phyloP scores from a whole-genome alignment of 805 yeast genomes.

The Pichia occidentalis region DNA sequence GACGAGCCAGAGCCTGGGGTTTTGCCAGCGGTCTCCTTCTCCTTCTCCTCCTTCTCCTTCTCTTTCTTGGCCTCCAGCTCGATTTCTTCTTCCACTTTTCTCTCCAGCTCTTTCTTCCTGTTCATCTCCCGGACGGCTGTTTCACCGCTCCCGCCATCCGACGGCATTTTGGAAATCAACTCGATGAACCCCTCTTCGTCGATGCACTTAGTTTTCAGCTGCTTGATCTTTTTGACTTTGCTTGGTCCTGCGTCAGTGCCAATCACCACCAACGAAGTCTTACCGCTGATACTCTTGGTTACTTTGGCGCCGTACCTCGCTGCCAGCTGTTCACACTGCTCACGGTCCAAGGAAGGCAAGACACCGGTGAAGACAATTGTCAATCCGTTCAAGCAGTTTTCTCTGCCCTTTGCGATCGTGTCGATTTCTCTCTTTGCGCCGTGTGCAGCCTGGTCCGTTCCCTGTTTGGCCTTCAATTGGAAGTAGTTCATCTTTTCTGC shows the following conservation, averaged over 20 bases:
- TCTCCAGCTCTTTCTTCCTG: conserved; percentile 66
- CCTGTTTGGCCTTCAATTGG: conserved; percentile 46
- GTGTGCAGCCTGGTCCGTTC: conserved; percentile 29
- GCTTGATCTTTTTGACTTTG: conserved; percentile 76
- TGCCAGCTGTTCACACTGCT: conserved; percentile 67
- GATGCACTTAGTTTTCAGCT: conserved; percentile 69
- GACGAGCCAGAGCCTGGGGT: neutral
- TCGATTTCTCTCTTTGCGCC: conserved; percentile 16
- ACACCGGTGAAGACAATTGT: conserved; percentile 93
- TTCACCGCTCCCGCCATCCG: conserved; percentile 83
- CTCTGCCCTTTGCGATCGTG: conserved; percentile 73
- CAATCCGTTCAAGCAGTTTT: conserved; percentile 80
- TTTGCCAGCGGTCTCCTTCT: conserved; percentile 13
- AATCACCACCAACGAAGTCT: conserved; percentile 81
- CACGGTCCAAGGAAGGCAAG: conserved; percentile 72
- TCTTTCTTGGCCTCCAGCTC: conserved; percentile 28
- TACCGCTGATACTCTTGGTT: conserved; percentile 75
- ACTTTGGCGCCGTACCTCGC: conserved; percentile 88
- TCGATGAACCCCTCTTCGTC: conserved; percentile 81
- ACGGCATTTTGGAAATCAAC: conserved; percentile 74
- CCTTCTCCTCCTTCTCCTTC: conserved; percentile 15
- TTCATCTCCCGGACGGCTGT: conserved; percentile 66
- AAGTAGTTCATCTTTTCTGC: conserved; percentile 44
- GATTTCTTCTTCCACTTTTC: conserved; percentile 42
- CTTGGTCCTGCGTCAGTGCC: conserved; percentile 97